Evolutionary conservation across 202 grass and related monocot genomes (phyloP).

Genomic region (Panicum hallii): DNA sequence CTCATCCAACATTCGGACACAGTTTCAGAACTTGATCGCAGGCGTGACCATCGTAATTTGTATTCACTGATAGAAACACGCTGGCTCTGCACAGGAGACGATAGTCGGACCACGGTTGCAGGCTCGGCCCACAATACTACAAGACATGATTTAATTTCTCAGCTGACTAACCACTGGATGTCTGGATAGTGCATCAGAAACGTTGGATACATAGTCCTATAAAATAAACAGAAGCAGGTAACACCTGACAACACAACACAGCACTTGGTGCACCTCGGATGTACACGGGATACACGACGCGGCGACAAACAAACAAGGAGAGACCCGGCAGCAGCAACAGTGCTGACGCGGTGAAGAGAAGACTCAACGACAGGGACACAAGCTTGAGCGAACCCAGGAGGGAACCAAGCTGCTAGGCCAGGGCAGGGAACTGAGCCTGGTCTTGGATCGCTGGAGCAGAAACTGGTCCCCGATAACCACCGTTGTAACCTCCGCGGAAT

Average conservation of each 20-base stretch:
- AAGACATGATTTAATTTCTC: background rate
- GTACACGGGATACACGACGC: conserved; percentile 14
- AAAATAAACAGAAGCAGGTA: background rate
- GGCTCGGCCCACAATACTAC: background rate
- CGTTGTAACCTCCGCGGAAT: conserved; percentile 39
- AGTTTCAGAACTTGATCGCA: too few species aligned
- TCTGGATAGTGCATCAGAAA: conserved; percentile 22
- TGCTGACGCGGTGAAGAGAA: conserved; percentile 9
- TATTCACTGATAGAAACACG: too few species aligned
- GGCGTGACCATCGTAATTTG: too few species aligned
- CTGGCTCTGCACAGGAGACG: too few species aligned
- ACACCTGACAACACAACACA: conserved; percentile 12
- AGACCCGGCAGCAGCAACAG: conserved; percentile 5
- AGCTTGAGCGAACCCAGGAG: conserved; percentile 37
- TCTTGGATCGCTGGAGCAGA: conserved; percentile 68
- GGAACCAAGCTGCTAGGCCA: conserved; percentile 28
- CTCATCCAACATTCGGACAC: too few species aligned
- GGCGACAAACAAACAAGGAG: background rate
- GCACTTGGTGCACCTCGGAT: conserved; percentile 27
- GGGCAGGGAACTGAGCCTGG: conserved; percentile 59
- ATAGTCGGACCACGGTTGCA: too few species aligned
- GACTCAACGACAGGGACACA: background rate
- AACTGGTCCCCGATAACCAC: conserved; percentile 30
- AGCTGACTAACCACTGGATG: background rate
- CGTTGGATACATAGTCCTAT: conserved; percentile 25